Percentiles rank a stretch among this genome's conserved stretches.
These are phyloP conservation scores for Pseudozyma sp. DNA, from an alignment of 1,284 basidiomycete genomes.

Conservation along the genomic window DNA sequence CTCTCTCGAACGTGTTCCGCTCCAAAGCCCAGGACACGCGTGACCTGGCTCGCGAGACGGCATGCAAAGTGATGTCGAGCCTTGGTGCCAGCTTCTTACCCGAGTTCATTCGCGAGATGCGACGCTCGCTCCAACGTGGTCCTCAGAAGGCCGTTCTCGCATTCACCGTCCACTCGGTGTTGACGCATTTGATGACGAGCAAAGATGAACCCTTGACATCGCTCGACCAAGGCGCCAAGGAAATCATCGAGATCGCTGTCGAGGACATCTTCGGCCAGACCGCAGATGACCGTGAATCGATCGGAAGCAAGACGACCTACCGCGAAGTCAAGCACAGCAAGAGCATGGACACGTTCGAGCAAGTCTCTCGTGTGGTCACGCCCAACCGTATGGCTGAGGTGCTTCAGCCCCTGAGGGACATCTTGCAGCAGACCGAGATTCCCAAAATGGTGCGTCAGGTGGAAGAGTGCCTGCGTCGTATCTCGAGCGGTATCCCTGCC, in stretches of 20 bases:
- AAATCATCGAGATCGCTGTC: slow-evolving; percentile 83
- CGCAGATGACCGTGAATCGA: slow-evolving; percentile 86
- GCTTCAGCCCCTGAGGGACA: slow-evolving; percentile 82
- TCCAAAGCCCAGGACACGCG: slow-evolving; percentile 94
- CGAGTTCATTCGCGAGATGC: slow-evolving; percentile 81
- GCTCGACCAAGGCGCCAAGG: slow-evolving; percentile 78
- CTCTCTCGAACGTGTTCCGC: slow-evolving; percentile 86
- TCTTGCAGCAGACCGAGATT: slow-evolving; percentile 87
- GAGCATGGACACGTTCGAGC: slow-evolving; percentile 68
- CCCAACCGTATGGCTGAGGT: slow-evolving; percentile 77
- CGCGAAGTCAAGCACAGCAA: slow-evolving; percentile 66
- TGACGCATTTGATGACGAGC: slow-evolving; percentile 74
- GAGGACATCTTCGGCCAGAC: slow-evolving; percentile 96
- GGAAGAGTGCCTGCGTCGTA: slow-evolving; percentile 87
- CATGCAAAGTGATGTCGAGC: slow-evolving; percentile 82
- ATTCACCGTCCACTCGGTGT: slow-evolving; percentile 83
- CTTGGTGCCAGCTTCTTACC: slow-evolving; percentile 83
- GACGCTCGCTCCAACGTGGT: slow-evolving; percentile 84
- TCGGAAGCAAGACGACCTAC: slow-evolving; percentile 89
- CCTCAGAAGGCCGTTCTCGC: slow-evolving; percentile 95
- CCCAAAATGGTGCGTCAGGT: slow-evolving; percentile 84
- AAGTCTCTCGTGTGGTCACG: slow-evolving; percentile 57
- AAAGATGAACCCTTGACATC: slow-evolving; percentile 73
- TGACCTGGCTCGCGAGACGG: slow-evolving; percentile 85
- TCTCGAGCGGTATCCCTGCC: slow-evolving; percentile 85